Base-by-base conservation (phyloP, 2,329 filamentous ascomycete species). In the Gyromitra esculenta region DNA sequence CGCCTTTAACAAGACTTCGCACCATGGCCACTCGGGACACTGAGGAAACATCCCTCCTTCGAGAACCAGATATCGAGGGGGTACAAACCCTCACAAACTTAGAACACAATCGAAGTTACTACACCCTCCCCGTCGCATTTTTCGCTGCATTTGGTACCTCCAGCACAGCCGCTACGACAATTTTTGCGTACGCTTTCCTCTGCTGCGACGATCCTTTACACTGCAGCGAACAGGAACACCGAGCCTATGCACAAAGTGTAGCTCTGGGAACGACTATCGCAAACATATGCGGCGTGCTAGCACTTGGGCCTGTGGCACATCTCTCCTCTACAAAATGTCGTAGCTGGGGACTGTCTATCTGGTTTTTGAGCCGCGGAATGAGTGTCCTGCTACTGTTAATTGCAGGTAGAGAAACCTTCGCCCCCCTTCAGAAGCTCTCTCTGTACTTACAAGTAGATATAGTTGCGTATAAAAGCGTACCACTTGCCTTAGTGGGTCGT, bases 401-500 rank as follows among this genome's bases (percentile, higher is more conserved):
- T 2, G 54, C 54, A 35, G 31, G 54, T 59, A 59, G 25, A 31
- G 25, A 59, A 59, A 59, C 1, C 1, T 37, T 6, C 31, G n/a
- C 7, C 6, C 25, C 21, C 5, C 15, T 37, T 59, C 37, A 15
- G 25, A 37, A 37, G 7, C 8, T 37, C 6, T 56, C 11, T 18
- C 31, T 59, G 7, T 37, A 15, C 31, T 37, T 39, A 59, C 9
- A 8, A 7, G 13, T 37, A 37, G 3, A 59, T 59, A n/a, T n/a
- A 59, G 54, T 59, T n/a, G 25, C 31, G 13, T 25, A 37, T 35
- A 37, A 37, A 37, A 59, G n/a, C n/a, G 15, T 59, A n/a, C 8
- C 54, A 37, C 54, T 59, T 39, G 54, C 54, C 25, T 59, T 59
- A n/a, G 54, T 59, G 54, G 31, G 54, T 59, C 54, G 54, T 37